Conservation (phyloP, 805 yeast species). For the Wickerhamiella parazyma region DNA sequence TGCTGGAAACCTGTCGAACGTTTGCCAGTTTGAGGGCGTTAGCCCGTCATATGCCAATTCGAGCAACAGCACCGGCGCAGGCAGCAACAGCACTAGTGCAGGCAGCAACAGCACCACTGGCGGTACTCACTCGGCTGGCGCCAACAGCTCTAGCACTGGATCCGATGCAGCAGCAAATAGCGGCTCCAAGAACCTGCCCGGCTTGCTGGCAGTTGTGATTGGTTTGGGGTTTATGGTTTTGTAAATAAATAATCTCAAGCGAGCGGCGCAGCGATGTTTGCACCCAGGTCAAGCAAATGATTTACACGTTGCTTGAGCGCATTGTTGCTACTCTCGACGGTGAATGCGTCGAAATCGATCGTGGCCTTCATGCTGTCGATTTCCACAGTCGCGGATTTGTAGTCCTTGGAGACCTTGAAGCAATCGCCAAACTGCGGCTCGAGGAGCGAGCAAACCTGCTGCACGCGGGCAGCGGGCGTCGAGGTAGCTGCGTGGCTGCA, state of each 20-base stretch:
- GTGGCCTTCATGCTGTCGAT: slow-evolving; percentile 67
- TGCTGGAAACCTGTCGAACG: not conserved
- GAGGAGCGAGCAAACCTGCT: slow-evolving; percentile 48
- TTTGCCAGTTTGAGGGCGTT: not conserved
- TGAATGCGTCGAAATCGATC: slow-evolving; percentile 48
- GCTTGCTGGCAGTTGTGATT: not conserved
- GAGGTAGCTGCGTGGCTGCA: slow-evolving; percentile 33
- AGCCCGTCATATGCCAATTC: not conserved
- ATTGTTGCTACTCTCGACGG: slow-evolving; percentile 58
- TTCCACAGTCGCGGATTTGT: slow-evolving; percentile 40
- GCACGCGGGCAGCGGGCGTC: slow-evolving; percentile 29
- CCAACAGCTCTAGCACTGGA: not conserved
- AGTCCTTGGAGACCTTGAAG: slow-evolving; percentile 28
- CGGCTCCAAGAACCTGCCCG: not conserved
- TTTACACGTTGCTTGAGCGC: slow-evolving; percentile 72
- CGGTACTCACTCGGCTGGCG: no score
- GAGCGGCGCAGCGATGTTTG: slow-evolving; percentile 72
- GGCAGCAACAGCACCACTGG: not conserved
- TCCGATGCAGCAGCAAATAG: not conserved
- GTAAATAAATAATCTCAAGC: slow-evolving; percentile 8
- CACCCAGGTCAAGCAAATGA: slow-evolving; percentile 64
- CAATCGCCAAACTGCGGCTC: slow-evolving; percentile 83
- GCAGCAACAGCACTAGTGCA: not conserved
- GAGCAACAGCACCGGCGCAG: not conserved
- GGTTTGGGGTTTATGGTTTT: not conserved